These are phyloP conservation scores for Xylaria digitata DNA, from an alignment of 2,329 filamentous ascomycete species.

Conservation along the genomic window DNA sequence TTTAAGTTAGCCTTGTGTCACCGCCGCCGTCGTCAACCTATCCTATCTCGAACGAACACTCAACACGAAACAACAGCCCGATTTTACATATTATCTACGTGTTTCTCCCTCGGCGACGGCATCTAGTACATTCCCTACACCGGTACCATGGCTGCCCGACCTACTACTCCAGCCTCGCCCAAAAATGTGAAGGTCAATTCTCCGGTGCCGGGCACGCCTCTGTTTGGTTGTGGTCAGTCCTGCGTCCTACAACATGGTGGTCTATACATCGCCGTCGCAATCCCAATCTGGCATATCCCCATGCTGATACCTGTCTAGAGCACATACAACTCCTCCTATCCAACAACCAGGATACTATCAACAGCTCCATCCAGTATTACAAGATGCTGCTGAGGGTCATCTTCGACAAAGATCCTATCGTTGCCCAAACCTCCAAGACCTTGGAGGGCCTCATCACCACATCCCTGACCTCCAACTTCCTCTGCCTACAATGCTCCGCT, in stretches of 20 bases:
- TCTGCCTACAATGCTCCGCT: conserved; percentile 78
- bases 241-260: background rate
- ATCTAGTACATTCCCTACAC: background rate
- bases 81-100: background rate
- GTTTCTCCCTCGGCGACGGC: background rate
- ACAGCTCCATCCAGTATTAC: conserved; percentile 77
- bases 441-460: conserved; percentile 68
- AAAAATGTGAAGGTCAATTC: conserved; percentile 71
- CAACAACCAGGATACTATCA: conserved; percentile 71
- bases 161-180: conserved; percentile 50
- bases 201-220: conserved; percentile 67
- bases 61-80: background rate
- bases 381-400: conserved; percentile 77
- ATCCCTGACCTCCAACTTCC: conserved; percentile 74
- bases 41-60: background rate
- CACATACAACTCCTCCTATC: conserved; percentile 76
- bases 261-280: no score
- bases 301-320: conserved; percentile 59
- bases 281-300: conserved; percentile 18
- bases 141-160: conserved; percentile 47
- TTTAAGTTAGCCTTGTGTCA: background rate
- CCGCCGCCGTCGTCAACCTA: conserved; percentile 1
- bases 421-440: conserved; percentile 72
- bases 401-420: conserved; percentile 73
- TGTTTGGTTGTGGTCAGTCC: conserved; percentile 73